A percentile compares a stretch with the other conserved stretches of the same genome.
Conservation (phyloP, 2,329 filamentous ascomycete genomes). For the Peltaster fructicola region DNA sequence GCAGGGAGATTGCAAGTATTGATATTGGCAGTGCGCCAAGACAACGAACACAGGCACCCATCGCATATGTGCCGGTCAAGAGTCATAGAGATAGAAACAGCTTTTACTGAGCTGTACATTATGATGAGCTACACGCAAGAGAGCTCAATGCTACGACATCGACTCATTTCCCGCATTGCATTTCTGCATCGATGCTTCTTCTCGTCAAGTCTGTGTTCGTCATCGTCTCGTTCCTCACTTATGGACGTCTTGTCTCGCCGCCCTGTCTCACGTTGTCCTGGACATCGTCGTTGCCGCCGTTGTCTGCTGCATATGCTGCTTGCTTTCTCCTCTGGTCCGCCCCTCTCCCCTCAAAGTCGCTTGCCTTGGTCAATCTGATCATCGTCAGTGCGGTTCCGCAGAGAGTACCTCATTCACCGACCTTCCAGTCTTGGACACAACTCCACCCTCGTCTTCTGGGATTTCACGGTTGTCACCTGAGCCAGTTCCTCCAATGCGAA, state of each 20-base stretch:
- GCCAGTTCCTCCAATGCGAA: constrained; percentile 27
- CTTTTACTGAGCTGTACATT: constrained; percentile 9
- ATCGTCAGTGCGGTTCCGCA: neutral
- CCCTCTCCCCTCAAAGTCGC: constrained; percentile 32
- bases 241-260: constrained; percentile 13
- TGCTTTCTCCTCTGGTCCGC: constrained; percentile 29
- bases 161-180: no score
- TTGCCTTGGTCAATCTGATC: constrained; percentile 25
- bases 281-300: constrained; percentile 24
- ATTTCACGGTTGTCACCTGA: constrained; percentile 31
- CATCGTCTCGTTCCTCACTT: no score
- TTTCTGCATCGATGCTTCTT: no score
- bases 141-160: no score
- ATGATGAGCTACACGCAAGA: no score
- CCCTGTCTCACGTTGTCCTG: constrained; percentile 23
- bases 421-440: constrained; percentile 23
- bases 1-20: constrained; percentile 48
- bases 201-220: no score
- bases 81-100: constrained; percentile 16
- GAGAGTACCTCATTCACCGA: constrained; percentile 9
- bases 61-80: constrained; percentile 15
- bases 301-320: constrained; percentile 20
- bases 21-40: constrained; percentile 21
- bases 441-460: constrained; percentile 28
- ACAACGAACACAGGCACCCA: constrained; percentile 5